These are phyloP conservation scores for Magnolia officinalis DNA, from an alignment of 164 flowering plant species.

Conservation along the genomic window DNA sequence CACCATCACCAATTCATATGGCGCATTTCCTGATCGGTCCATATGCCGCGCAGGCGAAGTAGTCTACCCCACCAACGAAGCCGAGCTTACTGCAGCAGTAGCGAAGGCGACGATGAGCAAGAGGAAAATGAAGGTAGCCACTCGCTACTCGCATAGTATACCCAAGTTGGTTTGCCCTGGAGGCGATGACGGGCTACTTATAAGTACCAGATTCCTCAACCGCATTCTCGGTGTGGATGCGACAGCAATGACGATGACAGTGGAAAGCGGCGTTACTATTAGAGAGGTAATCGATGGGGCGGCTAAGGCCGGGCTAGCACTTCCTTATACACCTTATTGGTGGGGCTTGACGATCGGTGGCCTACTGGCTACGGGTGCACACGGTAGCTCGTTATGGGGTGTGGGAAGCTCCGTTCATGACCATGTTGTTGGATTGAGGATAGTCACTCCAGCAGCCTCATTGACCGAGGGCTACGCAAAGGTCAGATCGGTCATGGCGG, in stretches of 20 bases:
- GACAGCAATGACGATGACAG: conserved; percentile 34
- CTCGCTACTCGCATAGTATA: conserved; percentile 56
- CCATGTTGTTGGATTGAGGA: conserved; percentile 38
- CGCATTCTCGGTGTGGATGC: conserved; percentile 25
- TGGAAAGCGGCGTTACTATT: conserved; percentile 57
- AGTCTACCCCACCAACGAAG: conserved; percentile 50
- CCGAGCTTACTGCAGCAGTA: conserved; percentile 45
- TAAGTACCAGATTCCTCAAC: conserved; percentile 58
- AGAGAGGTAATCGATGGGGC: conserved; percentile 49
- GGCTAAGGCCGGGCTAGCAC: conserved; percentile 48
- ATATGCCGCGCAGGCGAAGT: conserved; percentile 44
- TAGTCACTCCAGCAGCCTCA: conserved; percentile 55
- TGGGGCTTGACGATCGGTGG: conserved; percentile 81
- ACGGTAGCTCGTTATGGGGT: conserved; percentile 74
- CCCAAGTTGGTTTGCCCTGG: conserved; percentile 64
- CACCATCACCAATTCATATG: conserved; percentile 71
- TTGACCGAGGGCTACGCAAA: conserved; percentile 47
- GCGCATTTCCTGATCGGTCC: conserved; percentile 61
- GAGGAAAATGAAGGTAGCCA: conserved; percentile 56
- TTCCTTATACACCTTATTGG: conserved; percentile 75
- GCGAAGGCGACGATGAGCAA: conserved; percentile 38
- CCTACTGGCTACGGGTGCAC: conserved; percentile 63
- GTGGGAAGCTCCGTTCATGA: conserved; percentile 69
- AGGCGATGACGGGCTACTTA: conserved; percentile 47
- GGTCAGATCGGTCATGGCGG: conserved; percentile 32